Evolutionary conservation across 164 flowering plant genomes (phyloP), one percentile per base, ranked within the genome.

Genomic region (Akebia trifoliata): DNA sequence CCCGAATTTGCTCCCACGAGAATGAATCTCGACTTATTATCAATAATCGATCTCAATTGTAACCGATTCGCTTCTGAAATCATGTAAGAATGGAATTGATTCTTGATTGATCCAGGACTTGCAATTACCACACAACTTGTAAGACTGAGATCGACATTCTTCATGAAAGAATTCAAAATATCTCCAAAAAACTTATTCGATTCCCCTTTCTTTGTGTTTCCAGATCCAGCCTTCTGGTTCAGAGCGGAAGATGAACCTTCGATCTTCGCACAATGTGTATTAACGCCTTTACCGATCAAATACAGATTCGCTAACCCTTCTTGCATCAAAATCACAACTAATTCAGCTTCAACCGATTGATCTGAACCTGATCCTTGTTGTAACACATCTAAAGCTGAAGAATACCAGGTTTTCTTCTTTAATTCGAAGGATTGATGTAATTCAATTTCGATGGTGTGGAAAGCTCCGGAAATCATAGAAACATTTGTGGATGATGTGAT

Each of bases 381-480:
- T 2, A 64, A 52, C 12, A 8, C 20, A 0, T 37, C 54, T n/a
- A 65, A 25, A 2, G 53, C 45, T 1, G 21, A 24, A 0, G 46
- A 17, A 29, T 50, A 42, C 70, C 70, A 54, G 4, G 37, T 51
- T 14, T 55, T 60, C 67, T 63, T 63, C 18, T 18, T 36, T 38
- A 63, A n/a, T 0, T 28, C 32, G n/a, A 56, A 63, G 7, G 38
- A 31, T 8, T 47, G 36, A 12, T 38, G 10, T 6, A 8, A 20
- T 25, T 50, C 55, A n/a, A 60, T 21, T 12, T 60, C 63, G 3
- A 60, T 1, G 2, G 63, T 50, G 17, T 50, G 63, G 21, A 50
- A 50, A 17, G 37, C 22, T 14, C 48, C 63, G 2, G 36, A 4
- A 1, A n/a, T 12, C 2, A 5, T 4, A 9, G 31, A 50, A 1